Base-by-base conservation (phyloP, 1,139 yeast species). In the Candida buenavistaensis region DNA sequence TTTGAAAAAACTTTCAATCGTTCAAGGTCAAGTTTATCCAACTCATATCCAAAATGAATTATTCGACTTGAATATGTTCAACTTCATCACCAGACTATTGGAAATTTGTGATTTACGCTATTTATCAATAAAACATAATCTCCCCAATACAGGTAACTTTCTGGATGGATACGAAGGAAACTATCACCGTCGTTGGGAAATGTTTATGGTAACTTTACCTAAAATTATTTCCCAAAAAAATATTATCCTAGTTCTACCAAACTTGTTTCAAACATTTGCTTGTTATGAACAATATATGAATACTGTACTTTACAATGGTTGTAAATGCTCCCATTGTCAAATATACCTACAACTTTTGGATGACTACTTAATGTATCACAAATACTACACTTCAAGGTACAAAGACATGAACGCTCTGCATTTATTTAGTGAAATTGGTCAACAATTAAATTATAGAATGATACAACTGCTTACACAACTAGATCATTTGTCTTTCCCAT, bases 221-320 rank as follows among this genome's bases (percentile, higher is more conserved):
- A 51, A 63, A 12, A 48, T 80, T 9, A 45, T 61, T 22, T 26
- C 19, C 10, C 22, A 30, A 2, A 57, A 62, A 6, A 57, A 73
- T 26, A 57, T 72, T 32, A 62, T 62, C 1, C 50, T 83, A 6
- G 57, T 72, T 2, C 65, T 80, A 1, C 88, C 89, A 2, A 75
- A 78, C 6, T 63, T 81, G 32, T 53, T 84, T 38, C 77, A 78
- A 38, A 60, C 80, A 0, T 59, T 82, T 21, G 67, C 87, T 0
- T 75, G 86, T 40, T 84, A 82, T 53, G 92, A 83, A 45, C 81
- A 80, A 38, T 57, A 82, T 6, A 78, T 80, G 57, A 81, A 85
- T 37, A 82, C 80, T 41, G 45, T 83, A 35, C 54, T 84, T 26
- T 84, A 90, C 89, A 83, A 82, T 52, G 90, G 90, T 0, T 83